Evolutionary conservation across 208 protist species (phyloP).

Genomic region (Polymyxa betae): DNA sequence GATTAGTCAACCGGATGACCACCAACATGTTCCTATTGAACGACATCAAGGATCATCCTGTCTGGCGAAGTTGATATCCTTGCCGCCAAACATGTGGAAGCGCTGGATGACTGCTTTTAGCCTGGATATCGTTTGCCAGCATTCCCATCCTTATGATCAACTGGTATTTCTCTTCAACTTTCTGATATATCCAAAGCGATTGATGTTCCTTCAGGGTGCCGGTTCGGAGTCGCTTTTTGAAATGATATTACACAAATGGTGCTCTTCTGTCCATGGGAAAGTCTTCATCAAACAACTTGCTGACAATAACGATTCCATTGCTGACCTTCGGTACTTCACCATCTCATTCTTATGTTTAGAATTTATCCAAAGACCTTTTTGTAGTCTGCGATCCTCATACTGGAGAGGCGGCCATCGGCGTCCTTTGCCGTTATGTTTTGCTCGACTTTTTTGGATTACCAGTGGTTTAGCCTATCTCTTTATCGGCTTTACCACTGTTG

Average conservation of each 20-base stretch:
- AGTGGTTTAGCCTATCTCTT: not conserved
- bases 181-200: no score
- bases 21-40: not conserved
- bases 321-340: no score
- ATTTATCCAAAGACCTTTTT: not conserved
- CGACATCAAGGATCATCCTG: not conserved
- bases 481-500: not conserved
- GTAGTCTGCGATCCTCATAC: not conserved
- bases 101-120: not conserved
- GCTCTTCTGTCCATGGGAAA: slow-evolving; percentile 45
- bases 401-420: not conserved
- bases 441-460: slow-evolving; percentile 17
- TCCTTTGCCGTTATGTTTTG: slow-evolving; percentile 16
- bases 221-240: no score
- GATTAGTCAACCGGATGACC: not conserved
- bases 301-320: not conserved
- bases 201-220: no score
- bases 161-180: no score
- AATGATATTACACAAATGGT: no score
- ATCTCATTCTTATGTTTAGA: no score
- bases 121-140: not conserved
- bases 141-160: no score
- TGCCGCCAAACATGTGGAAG: slow-evolving; percentile 28
- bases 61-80: not conserved
- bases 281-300: not conserved